Evolutionary conservation across 331 rosid species (phyloP).

Genomic region (Pyrus hybrid): DNA sequence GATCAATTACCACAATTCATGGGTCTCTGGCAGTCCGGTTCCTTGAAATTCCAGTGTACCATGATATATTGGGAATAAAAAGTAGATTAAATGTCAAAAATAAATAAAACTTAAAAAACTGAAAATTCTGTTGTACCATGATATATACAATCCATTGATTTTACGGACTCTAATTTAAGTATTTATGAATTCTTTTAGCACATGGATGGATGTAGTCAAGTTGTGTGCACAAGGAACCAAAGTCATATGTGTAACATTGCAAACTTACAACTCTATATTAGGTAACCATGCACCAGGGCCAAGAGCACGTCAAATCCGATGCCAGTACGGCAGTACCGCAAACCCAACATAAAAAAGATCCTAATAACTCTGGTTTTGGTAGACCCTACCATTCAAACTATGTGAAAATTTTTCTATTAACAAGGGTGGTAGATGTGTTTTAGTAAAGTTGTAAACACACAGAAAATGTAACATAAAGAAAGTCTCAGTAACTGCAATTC

Average conservation of each 20-base stretch:
- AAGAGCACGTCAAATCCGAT: background rate
- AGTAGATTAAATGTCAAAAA: background rate
- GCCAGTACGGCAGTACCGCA: background rate
- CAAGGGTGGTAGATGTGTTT: background rate
- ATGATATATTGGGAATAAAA: background rate
- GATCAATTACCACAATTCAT: background rate
- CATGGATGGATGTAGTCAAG: background rate
- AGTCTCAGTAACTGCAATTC: background rate
- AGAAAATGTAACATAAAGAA: background rate
- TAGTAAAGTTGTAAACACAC: background rate
- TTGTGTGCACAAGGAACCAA: background rate
- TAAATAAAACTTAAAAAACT: background rate
- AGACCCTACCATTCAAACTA: background rate
- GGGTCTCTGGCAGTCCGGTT: background rate
- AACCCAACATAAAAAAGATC: background rate
- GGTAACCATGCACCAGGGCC: background rate
- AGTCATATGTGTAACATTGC: background rate
- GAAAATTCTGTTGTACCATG: background rate
- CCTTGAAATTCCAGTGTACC: background rate
- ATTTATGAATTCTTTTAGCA: background rate
- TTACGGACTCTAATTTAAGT: background rate
- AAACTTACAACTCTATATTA: background rate
- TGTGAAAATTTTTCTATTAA: background rate
- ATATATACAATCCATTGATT: background rate
- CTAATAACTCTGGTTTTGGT: background rate